These are phyloP conservation scores for Wickerhamomyces sp. DNA, from an alignment of 1,139 yeast species.

Conservation along the genomic window DNA sequence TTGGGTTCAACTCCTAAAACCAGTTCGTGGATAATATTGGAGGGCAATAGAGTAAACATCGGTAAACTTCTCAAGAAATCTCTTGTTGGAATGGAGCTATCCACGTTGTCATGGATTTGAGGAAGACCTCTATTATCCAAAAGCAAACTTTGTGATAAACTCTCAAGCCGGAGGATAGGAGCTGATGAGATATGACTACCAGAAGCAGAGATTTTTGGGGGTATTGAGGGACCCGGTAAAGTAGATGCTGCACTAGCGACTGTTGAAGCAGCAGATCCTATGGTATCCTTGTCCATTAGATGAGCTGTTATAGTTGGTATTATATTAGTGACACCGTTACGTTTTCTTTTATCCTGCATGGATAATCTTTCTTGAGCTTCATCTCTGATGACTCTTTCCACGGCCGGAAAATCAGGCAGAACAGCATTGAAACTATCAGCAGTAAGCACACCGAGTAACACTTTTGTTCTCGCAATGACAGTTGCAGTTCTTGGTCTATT, in stretches of 20 bases:
- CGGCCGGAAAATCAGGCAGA: conserved; percentile 54
- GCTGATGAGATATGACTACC: conserved; percentile 6
- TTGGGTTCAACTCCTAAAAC: conserved; percentile 60
- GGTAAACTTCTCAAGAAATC: conserved; percentile 55
- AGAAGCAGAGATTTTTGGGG: conserved; percentile 13
- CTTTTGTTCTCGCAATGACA: conserved; percentile 66
- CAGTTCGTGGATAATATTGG: conserved; percentile 54
- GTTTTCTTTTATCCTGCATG: conserved; percentile 58
- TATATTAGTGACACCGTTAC: conserved; percentile 27
- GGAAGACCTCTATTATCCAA: conserved; percentile 10
- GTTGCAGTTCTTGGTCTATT: conserved; percentile 77
- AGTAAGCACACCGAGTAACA: conserved; percentile 63
- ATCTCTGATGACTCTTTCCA: conserved; percentile 66
- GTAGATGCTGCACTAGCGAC: conserved; percentile 18
- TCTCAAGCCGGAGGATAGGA: conserved; percentile 1
- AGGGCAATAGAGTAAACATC: conserved; percentile 52
- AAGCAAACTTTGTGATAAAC: not conserved
- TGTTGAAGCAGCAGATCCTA: conserved; percentile 14
- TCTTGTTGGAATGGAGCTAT: conserved; percentile 50
- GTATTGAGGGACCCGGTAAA: conserved; percentile 22
- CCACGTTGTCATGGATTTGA: conserved; percentile 35
- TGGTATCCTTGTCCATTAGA: conserved; percentile 2
- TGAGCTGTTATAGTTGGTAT: conserved; percentile 6
- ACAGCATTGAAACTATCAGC: conserved; percentile 58
- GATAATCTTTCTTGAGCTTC: conserved; percentile 76